phyloP scores from a whole-genome alignment of 345 rosid species.

The Arabis alpina region DNA sequence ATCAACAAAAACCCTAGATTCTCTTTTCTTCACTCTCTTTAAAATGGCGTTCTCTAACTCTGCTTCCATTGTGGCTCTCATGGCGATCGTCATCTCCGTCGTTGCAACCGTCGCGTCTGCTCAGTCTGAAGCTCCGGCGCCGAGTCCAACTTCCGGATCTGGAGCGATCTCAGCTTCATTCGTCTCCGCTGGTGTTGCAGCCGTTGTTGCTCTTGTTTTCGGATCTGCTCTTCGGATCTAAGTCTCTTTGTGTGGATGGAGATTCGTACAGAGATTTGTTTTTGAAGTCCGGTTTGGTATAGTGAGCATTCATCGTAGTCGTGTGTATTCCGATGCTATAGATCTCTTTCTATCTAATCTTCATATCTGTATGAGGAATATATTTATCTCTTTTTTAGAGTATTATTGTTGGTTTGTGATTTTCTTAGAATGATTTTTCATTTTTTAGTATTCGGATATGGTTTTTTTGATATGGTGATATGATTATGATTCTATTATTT shows the following conservation, averaged over 20 bases:
- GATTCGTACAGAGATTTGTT: constrained; percentile 44
- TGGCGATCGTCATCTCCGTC: constrained; percentile 44
- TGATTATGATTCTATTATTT: constrained; percentile 32
- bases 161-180: constrained; percentile 49
- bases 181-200: constrained; percentile 47
- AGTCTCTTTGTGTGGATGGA: constrained; percentile 28
- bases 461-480: constrained; percentile 31
- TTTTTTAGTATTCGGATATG: constrained; percentile 12
- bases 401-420: constrained; percentile 18
- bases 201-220: constrained; percentile 48
- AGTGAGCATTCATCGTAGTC: constrained; percentile 32
- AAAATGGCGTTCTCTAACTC: constrained; percentile 55
- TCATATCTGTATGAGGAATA: constrained; percentile 31
- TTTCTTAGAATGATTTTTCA: constrained; percentile 10
- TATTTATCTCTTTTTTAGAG: constrained; percentile 10
- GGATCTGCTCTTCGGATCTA: constrained; percentile 61
- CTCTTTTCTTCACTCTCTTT: background rate
- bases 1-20: background rate
- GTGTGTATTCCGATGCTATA: constrained; percentile 44
- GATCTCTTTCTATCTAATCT: constrained; percentile 29
- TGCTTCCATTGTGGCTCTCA: constrained; percentile 40
- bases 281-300: constrained; percentile 23
- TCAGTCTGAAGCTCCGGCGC: constrained; percentile 63
- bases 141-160: constrained; percentile 59
- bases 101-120: constrained; percentile 48